Base-by-base conservation (phyloP, 495 filamentous ascomycete genomes). In the Tuber magnatum region DNA sequence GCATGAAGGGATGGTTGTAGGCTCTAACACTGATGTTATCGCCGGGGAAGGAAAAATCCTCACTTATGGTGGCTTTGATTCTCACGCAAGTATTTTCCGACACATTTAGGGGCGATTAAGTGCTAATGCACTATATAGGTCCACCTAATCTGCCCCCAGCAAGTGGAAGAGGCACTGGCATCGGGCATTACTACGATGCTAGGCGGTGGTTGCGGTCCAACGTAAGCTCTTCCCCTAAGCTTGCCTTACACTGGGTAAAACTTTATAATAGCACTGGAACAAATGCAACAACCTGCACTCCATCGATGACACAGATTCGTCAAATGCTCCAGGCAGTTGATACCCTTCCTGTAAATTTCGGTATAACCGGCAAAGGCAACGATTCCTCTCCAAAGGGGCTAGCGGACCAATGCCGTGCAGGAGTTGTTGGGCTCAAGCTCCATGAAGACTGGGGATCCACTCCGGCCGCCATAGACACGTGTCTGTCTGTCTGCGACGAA, bases 361-460 rank as follows among this genome's bases (percentile, higher is more conserved):
- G 93, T 43, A 94, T 99, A 75, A 99, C 96, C 0, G 94, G 93
- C 70, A 99, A 99, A 85, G 95, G 95, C 68, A 99, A 97, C 83
- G 96, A 99, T 85, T 90, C 89, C 81, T 86, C 86, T n/a, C 87
- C 87, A 0, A 77, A 81, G 10, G 93, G 92, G 16, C 88, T 99
- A 16, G 87, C 88, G 40, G 93, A 97, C 75, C 94, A 97, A 85
- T 88, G 92, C 77, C 82, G 86, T 72, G 95, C 95, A 8, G 95
- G 95, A 46, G 94, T 90, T 18, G 93, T 92, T 71, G 95, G 95
- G 42, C 87, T 99, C 73, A 99, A 99, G 84, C 88, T 99, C 12
- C 95, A 99, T 82, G 95, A 99, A 84, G 95, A 99, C 85, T 99
- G 95, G 95, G 95, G 95, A 69, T 90, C 89, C 22, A 97, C 95